Percentiles rank a stretch among this genome's conserved stretches.
Evolutionary conservation across 352 stramenopile genomes (phyloP).

Genomic region (Globisporangium paddicum): DNA sequence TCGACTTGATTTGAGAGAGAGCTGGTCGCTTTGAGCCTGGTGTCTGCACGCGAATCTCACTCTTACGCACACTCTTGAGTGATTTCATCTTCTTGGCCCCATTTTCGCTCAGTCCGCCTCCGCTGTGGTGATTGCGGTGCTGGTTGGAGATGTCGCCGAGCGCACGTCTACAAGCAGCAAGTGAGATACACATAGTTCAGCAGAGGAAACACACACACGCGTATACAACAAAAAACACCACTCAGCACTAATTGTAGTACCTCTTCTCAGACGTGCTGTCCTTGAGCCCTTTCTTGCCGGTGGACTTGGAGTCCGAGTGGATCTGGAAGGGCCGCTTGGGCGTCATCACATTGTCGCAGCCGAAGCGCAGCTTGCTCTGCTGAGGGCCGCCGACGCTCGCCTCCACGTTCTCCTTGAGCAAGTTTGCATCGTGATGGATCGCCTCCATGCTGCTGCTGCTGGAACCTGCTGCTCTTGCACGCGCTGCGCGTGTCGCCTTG

Average conservation of each 20-base stretch:
- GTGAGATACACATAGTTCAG: background rate
- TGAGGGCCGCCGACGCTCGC: constrained; percentile 10
- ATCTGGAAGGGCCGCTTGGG: constrained; percentile 32
- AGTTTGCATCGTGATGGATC: constrained; percentile 22
- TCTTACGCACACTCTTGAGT: constrained; percentile 13
- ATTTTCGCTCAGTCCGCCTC: background rate
- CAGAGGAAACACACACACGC: background rate
- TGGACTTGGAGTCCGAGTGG: constrained; percentile 37
- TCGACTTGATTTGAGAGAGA: background rate
- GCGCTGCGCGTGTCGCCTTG: background rate
- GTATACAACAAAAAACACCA: background rate
- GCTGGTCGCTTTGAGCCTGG: constrained; percentile 14
- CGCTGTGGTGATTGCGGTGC: constrained; percentile 30
- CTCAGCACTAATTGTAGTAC: constrained; percentile 1
- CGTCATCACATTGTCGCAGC: constrained; percentile 14
- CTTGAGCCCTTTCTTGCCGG: constrained; percentile 27
- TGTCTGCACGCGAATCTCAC: constrained; percentile 21
- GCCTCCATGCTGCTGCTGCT: constrained; percentile 38
- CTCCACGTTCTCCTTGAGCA: constrained; percentile 78
- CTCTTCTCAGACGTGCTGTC: constrained; percentile 39
- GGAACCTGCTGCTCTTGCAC: constrained; percentile 1
- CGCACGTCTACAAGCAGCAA: constrained; percentile 32
- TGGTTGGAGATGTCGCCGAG: constrained; percentile 80
- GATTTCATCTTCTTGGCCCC: constrained; percentile 23
- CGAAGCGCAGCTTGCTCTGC: constrained; percentile 22